phyloP scores from a whole-genome alignment of 2,329 filamentous ascomycete species.

The Cryphonectria naterciae region DNA sequence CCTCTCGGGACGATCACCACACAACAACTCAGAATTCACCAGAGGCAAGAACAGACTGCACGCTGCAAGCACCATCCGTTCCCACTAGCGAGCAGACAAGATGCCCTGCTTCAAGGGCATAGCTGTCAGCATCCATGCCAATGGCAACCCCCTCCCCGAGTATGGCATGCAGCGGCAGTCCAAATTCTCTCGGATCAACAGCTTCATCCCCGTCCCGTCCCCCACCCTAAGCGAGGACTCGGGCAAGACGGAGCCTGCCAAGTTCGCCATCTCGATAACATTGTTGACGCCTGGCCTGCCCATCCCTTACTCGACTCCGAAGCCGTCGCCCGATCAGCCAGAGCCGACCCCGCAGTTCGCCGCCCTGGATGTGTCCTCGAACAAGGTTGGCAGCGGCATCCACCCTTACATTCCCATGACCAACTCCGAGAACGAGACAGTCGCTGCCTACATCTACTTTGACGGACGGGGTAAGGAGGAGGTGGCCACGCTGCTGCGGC shows the following conservation, averaged over 20 bases:
- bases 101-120: conserved; percentile 99
- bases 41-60: not conserved
- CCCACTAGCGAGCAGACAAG: conserved; percentile 38
- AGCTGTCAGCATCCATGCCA: conserved; percentile 92
- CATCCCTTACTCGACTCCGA: conserved; percentile 91
- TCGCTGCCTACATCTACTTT: conserved; percentile 98
- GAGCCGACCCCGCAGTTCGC: conserved; percentile 83
- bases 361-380: conserved; percentile 65
- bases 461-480: conserved; percentile 95
- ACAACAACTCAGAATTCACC: not conserved
- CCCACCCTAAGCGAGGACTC: conserved; percentile 73
- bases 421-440: conserved; percentile 91
- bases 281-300: conserved; percentile 85
- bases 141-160: conserved; percentile 81
- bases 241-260: conserved; percentile 86
- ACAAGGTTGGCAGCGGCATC: conserved; percentile 59
- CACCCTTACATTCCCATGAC: conserved; percentile 91
- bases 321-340: conserved; percentile 74
- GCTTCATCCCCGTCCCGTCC: conserved; percentile 94
- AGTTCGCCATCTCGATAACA: conserved; percentile 97
- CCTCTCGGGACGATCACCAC: not conserved
- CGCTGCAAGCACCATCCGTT: not conserved
- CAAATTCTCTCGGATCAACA: conserved; percentile 88
- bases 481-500: conserved; percentile 87
- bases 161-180: conserved; percentile 95